A percentile compares a stretch with the other conserved stretches of the same genome.
Evolutionary conservation across 2,329 filamentous ascomycete species (phyloP).

Genomic region (Cladophialophora exuberans): DNA sequence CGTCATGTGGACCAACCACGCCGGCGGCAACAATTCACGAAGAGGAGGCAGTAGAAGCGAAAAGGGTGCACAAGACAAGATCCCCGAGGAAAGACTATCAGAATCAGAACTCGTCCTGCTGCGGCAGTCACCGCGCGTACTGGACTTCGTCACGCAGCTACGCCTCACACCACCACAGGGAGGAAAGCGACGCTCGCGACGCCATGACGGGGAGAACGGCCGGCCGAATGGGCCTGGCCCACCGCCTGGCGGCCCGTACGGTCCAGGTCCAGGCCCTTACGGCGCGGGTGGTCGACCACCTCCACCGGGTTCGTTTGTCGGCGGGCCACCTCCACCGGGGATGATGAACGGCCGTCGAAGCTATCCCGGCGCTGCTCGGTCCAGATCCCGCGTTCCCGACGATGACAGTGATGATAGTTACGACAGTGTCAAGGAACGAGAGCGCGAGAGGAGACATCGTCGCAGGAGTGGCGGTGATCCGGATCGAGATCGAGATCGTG

Average conservation of each 20-base stretch:
- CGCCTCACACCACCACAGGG: constrained; percentile 12
- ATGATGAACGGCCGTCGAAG: neutral
- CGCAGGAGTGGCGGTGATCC: too few relatives aligned
- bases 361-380: too few relatives aligned
- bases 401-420: too few relatives aligned
- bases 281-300: neutral
- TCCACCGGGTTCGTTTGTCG: constrained; percentile 10
- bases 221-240: constrained; percentile 1
- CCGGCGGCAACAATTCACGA: neutral
- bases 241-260: constrained; percentile 8
- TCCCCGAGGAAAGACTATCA: constrained; percentile 32
- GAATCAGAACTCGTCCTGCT: constrained; percentile 33
- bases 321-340: neutral
- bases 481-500: too few relatives aligned
- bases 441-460: too few relatives aligned
- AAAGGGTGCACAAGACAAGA: constrained; percentile 29
- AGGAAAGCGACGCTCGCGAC: constrained; percentile 26
- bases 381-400: too few relatives aligned
- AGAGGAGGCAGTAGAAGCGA: constrained; percentile 4
- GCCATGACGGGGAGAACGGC: constrained; percentile 13
- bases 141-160: constrained; percentile 29
- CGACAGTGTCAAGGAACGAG: too few relatives aligned
- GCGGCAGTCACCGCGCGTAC: constrained; percentile 25
- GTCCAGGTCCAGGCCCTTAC: neutral
- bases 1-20: constrained; percentile 33